These are phyloP conservation scores for Goffeauzyma gilvescens DNA, from an alignment of 768 basidiomycete species.

Conservation along the genomic window DNA sequence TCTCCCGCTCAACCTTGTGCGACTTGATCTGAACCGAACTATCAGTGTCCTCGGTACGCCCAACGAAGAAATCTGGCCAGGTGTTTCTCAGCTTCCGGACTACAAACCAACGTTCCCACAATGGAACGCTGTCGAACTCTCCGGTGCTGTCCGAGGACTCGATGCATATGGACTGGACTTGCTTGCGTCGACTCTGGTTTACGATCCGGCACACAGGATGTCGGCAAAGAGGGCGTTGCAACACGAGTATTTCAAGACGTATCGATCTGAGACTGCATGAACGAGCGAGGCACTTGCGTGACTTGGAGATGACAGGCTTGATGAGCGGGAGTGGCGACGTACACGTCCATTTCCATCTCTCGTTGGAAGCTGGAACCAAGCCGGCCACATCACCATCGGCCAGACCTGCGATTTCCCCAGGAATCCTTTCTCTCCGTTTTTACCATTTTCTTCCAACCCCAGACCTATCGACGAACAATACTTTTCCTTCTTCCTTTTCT, in stretches of 20 bases:
- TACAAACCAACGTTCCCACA: conserved; percentile 95
- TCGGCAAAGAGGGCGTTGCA: conserved; percentile 52
- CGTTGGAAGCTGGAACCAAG: background rate
- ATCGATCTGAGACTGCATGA: too few relatives aligned
- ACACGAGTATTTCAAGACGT: conserved; percentile 36
- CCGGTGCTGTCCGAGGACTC: conserved; percentile 46
- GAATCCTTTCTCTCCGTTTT: too few relatives aligned
- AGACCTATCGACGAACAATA: too few relatives aligned
- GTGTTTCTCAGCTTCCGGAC: conserved; percentile 68
- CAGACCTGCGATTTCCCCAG: background rate
- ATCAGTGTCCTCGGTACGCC: conserved; percentile 82
- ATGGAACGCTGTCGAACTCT: conserved; percentile 64
- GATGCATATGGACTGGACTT: conserved; percentile 65
- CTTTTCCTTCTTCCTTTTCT: too few relatives aligned
- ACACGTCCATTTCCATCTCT: background rate
- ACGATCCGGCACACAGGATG: conserved; percentile 78
- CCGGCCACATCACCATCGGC: background rate
- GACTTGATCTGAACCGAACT: conserved; percentile 2
- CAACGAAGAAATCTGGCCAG: conserved; percentile 76
- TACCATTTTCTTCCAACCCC: too few relatives aligned
- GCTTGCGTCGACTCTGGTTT: conserved; percentile 54
- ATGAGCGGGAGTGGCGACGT: background rate
- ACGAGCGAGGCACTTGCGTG: too few relatives aligned
- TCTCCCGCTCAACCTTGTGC: background rate
- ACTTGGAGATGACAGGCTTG: background rate